Evolutionary conservation across 768 basidiomycete genomes (phyloP).

Genomic region (Agaricus bisporus): DNA sequence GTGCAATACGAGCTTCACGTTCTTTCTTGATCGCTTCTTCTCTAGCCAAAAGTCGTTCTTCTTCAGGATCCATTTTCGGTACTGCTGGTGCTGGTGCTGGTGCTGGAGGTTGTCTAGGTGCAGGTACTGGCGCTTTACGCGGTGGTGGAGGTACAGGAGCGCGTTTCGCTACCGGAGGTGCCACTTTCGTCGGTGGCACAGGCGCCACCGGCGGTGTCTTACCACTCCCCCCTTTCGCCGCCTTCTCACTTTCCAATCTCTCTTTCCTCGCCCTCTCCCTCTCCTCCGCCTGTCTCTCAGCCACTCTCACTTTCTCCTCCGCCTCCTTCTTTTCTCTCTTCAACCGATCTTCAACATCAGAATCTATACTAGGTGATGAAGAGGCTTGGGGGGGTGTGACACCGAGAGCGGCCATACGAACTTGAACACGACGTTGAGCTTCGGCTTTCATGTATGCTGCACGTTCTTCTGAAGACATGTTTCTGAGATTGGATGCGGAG

Average conservation of each 20-base stretch:
- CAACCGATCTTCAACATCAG: constrained; percentile 77
- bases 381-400: constrained; percentile 47
- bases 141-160: constrained; percentile 19
- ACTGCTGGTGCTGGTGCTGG: constrained; percentile 16
- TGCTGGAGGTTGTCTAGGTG: constrained; percentile 15
- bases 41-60: constrained; percentile 58
- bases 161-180: constrained; percentile 4
- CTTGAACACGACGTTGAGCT: constrained; percentile 77
- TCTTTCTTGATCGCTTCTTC: constrained; percentile 70
- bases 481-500: constrained; percentile 47
- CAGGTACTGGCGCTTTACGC: constrained; percentile 32
- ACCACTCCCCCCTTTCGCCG: constrained; percentile 37
- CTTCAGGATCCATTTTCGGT: constrained; percentile 70
- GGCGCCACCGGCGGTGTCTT: constrained; percentile 21
- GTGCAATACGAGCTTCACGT: constrained; percentile 63
- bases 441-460: constrained; percentile 71
- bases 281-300: constrained; percentile 78
- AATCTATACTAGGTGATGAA: constrained; percentile 49
- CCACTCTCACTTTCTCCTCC: constrained; percentile 72
- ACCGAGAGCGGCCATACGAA: constrained; percentile 81
- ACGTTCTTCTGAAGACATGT: constrained; percentile 83
- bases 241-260: constrained; percentile 71
- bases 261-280: constrained; percentile 68
- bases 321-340: constrained; percentile 87
- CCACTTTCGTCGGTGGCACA: constrained; percentile 21